These are phyloP conservation scores for Candida succiphila DNA, from an alignment of 805 yeast genomes.

Conservation along the genomic window DNA sequence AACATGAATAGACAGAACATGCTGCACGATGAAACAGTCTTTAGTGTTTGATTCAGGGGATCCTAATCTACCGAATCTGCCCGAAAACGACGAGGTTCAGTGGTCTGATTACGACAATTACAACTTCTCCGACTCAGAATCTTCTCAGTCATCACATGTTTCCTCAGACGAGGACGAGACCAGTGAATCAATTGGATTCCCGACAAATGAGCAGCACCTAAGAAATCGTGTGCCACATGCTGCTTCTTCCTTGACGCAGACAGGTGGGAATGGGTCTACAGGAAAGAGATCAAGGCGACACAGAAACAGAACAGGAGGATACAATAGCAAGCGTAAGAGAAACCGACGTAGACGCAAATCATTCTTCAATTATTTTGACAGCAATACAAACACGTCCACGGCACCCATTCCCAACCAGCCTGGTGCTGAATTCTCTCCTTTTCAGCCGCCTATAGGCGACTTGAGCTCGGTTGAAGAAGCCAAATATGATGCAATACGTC, in stretches of 20 bases:
- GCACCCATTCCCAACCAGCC: no score
- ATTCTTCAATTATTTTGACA: background rate
- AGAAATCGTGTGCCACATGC: background rate
- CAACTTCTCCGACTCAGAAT: conserved; percentile 5
- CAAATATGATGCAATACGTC: background rate
- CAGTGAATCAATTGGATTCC: background rate
- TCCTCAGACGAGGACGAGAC: background rate
- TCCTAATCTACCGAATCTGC: conserved; percentile 29
- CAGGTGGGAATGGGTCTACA: background rate
- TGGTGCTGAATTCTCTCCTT: background rate
- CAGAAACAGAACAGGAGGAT: no score
- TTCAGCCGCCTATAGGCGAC: background rate
- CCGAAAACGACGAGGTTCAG: conserved; percentile 18
- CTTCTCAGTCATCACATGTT: background rate
- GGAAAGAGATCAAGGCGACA: background rate
- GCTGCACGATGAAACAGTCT: background rate
- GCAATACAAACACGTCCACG: background rate
- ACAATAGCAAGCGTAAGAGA: no score
- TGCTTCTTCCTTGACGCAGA: background rate
- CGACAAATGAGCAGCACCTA: background rate
- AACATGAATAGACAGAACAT: no score
- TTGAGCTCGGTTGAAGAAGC: background rate
- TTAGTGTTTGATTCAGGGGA: conserved; percentile 29
- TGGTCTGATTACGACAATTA: conserved; percentile 24
- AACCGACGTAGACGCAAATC: background rate